Base-by-base conservation (phyloP, 768 basidiomycete genomes). In the Pseudohyphozyma bogoriensis region DNA sequence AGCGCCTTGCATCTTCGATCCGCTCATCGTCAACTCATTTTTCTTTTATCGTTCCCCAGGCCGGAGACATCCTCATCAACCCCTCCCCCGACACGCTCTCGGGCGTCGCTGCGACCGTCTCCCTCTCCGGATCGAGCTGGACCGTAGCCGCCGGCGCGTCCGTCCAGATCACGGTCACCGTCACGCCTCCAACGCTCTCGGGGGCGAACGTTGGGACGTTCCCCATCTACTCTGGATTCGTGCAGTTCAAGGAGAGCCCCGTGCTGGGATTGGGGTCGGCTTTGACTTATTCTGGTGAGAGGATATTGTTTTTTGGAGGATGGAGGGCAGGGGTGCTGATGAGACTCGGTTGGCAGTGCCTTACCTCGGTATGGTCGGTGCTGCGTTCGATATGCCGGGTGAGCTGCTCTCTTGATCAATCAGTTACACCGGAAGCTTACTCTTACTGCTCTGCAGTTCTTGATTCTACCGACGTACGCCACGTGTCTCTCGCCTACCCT, bases 401-500 rank as follows among this genome's bases (percentile, higher is more conserved):
- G 24, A n/a, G 45, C 40, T 15, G n/a, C 40, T 15, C 18, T 8
- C 40, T 9, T 42, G 15, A 18, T 42, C 24, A 18, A 7, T 16
- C 24, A 4, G 24, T 28, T n/a, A 1, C 24, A 8, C 22, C 45
- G 20, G 13, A 46, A 8, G 8, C 26, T 4, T 3, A 13, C 8
- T 29, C 28, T 13, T n/a, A 42, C 76, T 81, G 44, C 67, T 83
- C 42, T 81, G 82, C 66, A 75, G 77, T 70, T 79, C 79, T 3
- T 32, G 32, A 33, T 28, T 26, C 45, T 3, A 46, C 45, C n/a
- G 15, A 28, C 4, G 28, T 28, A n/a, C n/a, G n/a, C n/a, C n/a
- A n/a, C n/a, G n/a, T n/a, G n/a, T n/a, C n/a, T n/a, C n/a, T n/a
- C n/a, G n/a, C n/a, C n/a, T n/a, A n/a, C n/a, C n/a, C n/a, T n/a